Percentiles rank a stretch among this genome's conserved stretches.
phyloP scores from a whole-genome alignment of 2,329 filamentous ascomycete species.

The Pyrenochaeta sp. region DNA sequence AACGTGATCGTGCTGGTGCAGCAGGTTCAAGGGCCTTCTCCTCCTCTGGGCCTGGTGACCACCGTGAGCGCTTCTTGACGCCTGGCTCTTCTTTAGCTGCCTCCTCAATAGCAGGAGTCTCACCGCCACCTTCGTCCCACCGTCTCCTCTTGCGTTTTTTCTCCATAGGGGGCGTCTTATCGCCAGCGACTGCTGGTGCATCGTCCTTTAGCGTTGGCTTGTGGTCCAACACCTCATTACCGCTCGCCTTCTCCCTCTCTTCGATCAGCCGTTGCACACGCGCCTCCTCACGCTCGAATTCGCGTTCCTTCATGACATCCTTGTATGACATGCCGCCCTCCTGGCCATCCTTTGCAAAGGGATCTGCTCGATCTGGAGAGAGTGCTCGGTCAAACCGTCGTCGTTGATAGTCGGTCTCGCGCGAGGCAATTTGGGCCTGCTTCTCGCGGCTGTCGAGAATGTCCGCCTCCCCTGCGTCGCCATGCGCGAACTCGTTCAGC shows the following conservation, averaged over 20 bases:
- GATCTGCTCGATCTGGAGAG: conserved; percentile 85
- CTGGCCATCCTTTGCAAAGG: conserved; percentile 79
- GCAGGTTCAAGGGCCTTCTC: conserved; percentile 67
- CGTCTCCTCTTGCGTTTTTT: conserved; percentile 79
- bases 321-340: conserved; percentile 83
- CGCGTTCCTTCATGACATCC: conserved; percentile 88
- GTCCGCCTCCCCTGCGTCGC: conserved; percentile 92
- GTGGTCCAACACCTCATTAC: conserved; percentile 70
- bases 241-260: conserved; percentile 71
- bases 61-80: conserved; percentile 73
- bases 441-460: conserved; percentile 86
- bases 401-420: conserved; percentile 98
- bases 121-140: conserved; percentile 79
- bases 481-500: conserved; percentile 91
- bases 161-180: conserved; percentile 72
- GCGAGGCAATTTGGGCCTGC: conserved; percentile 87
- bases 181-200: conserved; percentile 71
- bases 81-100: conserved; percentile 28
- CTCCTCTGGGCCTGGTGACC: conserved; percentile 68
- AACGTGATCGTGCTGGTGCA: conserved; percentile 43
- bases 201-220: conserved; percentile 76
- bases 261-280: conserved; percentile 82
- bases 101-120: conserved; percentile 21
- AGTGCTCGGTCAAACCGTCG: conserved; percentile 85
- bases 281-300: conserved; percentile 93